Conservation (phyloP, 441 rosid species). For the Jatropha podagrica region DNA sequence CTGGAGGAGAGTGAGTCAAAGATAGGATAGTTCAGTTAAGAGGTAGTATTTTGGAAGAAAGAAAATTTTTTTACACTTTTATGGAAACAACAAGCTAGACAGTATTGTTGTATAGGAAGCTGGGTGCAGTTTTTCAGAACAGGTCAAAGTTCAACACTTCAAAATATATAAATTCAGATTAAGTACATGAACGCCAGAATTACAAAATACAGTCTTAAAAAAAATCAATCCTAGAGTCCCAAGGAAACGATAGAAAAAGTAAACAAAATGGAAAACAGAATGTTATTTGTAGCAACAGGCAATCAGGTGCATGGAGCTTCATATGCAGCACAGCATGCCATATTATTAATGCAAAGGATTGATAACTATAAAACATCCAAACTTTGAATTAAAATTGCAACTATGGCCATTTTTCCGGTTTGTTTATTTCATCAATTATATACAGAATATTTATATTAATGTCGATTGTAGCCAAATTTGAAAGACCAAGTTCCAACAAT, state of each 20-base stretch:
- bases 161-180: not conserved
- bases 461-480: not conserved
- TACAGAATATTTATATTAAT: not conserved
- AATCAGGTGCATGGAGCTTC: slow-evolving; percentile 7
- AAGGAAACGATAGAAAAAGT: not conserved
- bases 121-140: not conserved
- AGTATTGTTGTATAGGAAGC: not conserved
- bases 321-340: slow-evolving; percentile 25
- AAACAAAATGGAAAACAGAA: not conserved
- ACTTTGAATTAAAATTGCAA: not conserved
- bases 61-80: not conserved
- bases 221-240: not conserved
- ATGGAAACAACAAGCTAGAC: not conserved
- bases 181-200: not conserved
- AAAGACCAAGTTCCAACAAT: not conserved
- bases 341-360: not conserved
- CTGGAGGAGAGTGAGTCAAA: not conserved
- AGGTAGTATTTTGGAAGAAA: not conserved
- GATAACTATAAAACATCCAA: not conserved
- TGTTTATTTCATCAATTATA: not conserved
- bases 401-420: not conserved
- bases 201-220: not conserved
- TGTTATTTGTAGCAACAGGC: not conserved
- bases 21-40: not conserved
- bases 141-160: not conserved